phyloP scores from a whole-genome alignment of 371 early-diverging fungal species.

The Capillidium heterosporum region DNA sequence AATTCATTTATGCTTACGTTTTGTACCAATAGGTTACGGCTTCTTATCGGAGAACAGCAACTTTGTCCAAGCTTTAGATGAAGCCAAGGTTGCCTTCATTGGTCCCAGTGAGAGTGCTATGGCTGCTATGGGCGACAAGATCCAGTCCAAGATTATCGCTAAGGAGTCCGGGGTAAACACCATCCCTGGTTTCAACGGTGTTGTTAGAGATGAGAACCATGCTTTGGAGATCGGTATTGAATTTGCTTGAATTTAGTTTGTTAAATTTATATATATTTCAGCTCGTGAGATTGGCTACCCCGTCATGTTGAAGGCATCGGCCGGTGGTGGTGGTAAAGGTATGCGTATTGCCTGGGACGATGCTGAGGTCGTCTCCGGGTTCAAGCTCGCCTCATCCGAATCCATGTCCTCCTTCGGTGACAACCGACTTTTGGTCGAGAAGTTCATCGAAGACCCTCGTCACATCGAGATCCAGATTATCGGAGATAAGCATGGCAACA shows the following conservation, averaged over 20 bases:
- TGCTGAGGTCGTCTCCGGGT: slow-evolving; percentile 52
- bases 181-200: slow-evolving; percentile 85
- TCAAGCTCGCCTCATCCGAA: slow-evolving; percentile 69
- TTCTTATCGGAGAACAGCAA: slow-evolving; percentile 66
- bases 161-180: slow-evolving; percentile 62
- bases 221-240: slow-evolving; percentile 38
- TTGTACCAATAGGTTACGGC: slow-evolving; percentile 49
- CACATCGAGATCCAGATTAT: slow-evolving; percentile 75
- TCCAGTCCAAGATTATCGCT: slow-evolving; percentile 71
- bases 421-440: slow-evolving; percentile 75
- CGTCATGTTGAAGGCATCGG: slow-evolving; percentile 73
- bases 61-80: slow-evolving; percentile 48
- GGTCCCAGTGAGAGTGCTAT: slow-evolving; percentile 64
- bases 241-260: background rate
- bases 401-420: slow-evolving; percentile 79
- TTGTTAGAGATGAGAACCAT: slow-evolving; percentile 44
- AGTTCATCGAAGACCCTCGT: slow-evolving; percentile 76
- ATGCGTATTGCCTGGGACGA: slow-evolving; percentile 59
- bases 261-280: slow-evolving; percentile 3
- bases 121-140: slow-evolving; percentile 89
- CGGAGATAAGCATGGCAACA: slow-evolving; percentile 42
- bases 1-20: background rate
- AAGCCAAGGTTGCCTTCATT: slow-evolving; percentile 52
- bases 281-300: slow-evolving; percentile 52
- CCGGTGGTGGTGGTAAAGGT: slow-evolving; percentile 88